Base-by-base conservation (phyloP, 148 eudicot genomes). In the Rhododendron mucronatum region DNA sequence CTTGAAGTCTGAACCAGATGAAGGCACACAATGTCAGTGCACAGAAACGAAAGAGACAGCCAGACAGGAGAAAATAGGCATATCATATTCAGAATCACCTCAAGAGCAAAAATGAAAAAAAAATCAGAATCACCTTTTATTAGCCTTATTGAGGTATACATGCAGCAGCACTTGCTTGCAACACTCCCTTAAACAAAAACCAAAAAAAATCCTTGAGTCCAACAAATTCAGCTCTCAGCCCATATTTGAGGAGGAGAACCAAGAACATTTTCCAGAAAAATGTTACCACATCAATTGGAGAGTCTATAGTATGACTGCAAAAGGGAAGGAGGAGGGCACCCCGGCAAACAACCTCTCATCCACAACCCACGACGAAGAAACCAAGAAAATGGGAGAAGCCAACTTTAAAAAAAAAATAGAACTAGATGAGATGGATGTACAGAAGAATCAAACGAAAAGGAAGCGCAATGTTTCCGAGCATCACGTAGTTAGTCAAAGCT, bases 401-500 rank as follows among this genome's bases (percentile, higher is more conserved):
- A 86, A 65, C 9, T 41, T 16, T 59, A 12, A 30, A 10, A 16
- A 18, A 30, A 57, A 15, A 16, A 26, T 4, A 4, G 50, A 37
- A 7, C 61, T 65, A 50, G 30, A 63, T 63, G 37, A 28, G 75
- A 69, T 23, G 35, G 23, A 26, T 53, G 18, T 53, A 81, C 83
- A 55, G 15, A 59, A 57, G 51, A 57, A 82, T 59, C 63, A 51
- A 30, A 50, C 28, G 16, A 20, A 51, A 15, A 51, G 20, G 11
- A 30, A 53, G 76, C 37, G 6, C 73, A 39, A 21, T 39, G 18
- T 59, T 44, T 74, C 28, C 30, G 13, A 41, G 79, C 73, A 51
- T 57, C 63, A 21, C 26, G 37, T 15, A 82, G 87, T 87, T 89
- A 96, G 90, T 94, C 98, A 47, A 96, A 90, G 92, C 98, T 96